phyloP scores from a whole-genome alignment of 306 rosid genomes.

The Begonia masoniana region DNA sequence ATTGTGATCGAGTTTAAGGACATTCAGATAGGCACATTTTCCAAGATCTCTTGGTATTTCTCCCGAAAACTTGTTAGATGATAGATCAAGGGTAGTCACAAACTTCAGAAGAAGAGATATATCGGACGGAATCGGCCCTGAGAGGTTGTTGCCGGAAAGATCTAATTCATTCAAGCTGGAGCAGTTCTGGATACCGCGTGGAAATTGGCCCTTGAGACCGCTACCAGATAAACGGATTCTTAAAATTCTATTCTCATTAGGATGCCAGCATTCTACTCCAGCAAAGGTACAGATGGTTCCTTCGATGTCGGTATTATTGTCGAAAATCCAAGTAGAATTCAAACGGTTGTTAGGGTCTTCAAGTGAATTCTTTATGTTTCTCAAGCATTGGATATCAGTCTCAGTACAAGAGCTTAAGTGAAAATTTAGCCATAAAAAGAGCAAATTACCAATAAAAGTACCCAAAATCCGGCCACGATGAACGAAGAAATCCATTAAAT shows the following conservation, averaged over 20 bases:
- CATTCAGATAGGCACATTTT: conserved; percentile 42
- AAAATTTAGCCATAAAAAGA: conserved; percentile 33
- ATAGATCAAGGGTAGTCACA: conserved; percentile 51
- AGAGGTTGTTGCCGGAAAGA: conserved; percentile 50
- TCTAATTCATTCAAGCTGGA: conserved; percentile 69
- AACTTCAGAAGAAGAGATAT: background rate
- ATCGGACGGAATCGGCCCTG: conserved; percentile 39
- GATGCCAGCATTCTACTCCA: conserved; percentile 90
- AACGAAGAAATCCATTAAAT: conserved; percentile 8
- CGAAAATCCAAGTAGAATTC: conserved; percentile 49
- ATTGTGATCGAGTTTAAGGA: conserved; percentile 47
- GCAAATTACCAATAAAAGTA: conserved; percentile 13
- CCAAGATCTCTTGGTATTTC: conserved; percentile 27
- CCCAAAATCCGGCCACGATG: conserved; percentile 13
- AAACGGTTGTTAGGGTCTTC: conserved; percentile 44
- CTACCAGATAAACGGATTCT: conserved; percentile 44
- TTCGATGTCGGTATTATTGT: conserved; percentile 48
- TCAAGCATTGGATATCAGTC: conserved; percentile 52
- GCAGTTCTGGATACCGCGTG: conserved; percentile 34
- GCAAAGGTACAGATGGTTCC: conserved; percentile 55
- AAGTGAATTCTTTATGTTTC: conserved; percentile 19
- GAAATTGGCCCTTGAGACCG: conserved; percentile 77
- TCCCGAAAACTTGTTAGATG: conserved; percentile 59
- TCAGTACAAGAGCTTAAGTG: conserved; percentile 30
- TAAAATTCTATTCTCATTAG: conserved; percentile 61